Evolutionary conservation across 2,329 filamentous ascomycete genomes (phyloP), one percentile per base, ranked within the genome.

Genomic region (Penicillium crustosum): DNA sequence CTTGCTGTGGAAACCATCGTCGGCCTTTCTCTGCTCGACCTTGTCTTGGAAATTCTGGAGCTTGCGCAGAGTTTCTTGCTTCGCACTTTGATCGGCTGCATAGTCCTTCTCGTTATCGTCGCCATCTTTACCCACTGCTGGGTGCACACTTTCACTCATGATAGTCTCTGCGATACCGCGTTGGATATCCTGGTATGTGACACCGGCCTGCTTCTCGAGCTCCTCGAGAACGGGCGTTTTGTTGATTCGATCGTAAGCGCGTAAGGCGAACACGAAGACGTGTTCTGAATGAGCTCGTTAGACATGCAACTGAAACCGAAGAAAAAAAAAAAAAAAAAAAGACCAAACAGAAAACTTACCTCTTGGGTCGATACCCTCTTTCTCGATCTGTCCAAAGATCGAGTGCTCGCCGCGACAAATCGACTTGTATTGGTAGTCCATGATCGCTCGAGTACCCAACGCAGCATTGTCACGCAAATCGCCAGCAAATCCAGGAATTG

Each of bases 341-440:
- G n/a, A n/a, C n/a, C n/a, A n/a, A n/a, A n/a, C n/a, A 17, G 31
- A 15, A 29, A 33, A 12, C 71, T 59, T 65, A 76, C 75, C 59
- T 58, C 68, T 83, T 0, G 93, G 91, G 66, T 97, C 87, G 1
- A 94, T 84, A 1, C 90, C 92, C 61, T 89, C 81, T 7, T 84
- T 85, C 57, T 81, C 80, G 58, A 97, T 86, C 70, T 89, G 88
- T 39, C 85, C 91, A 66, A 89, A 94, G 52, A 99, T 97, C 5
- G 91, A 96, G 71, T 97, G 82, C 62, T 95, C 89, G 6, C 94
- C 94, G 44, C 94, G 88, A 69, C 89, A 91, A 64, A 99, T 96
- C 0, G 91, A 96, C 76, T 95, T 96, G 81, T 94, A 99, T 72
- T 97, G 94, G 70, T 96, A 97, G 72, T 97, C 93, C 91, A 99